A percentile compares a stretch with the other conserved stretches of the same genome.
Conservation (phyloP, 352 stramenopile genomes). For the Phytophthora fragariae region DNA sequence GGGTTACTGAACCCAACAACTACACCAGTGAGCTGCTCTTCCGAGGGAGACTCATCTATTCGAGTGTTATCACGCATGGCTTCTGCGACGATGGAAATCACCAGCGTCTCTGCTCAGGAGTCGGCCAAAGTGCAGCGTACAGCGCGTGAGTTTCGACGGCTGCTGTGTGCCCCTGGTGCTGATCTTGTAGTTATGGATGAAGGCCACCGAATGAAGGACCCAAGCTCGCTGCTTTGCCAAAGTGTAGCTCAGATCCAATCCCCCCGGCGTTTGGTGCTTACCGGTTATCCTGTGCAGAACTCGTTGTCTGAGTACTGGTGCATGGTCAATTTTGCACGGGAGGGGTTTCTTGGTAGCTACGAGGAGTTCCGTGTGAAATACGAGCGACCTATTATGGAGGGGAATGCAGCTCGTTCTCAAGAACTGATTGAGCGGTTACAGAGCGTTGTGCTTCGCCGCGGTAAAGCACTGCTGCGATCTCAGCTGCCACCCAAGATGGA, state of each 20-base stretch:
- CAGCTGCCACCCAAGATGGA: constrained; percentile 87
- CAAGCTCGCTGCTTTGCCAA: constrained; percentile 84
- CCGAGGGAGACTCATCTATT: constrained; percentile 55
- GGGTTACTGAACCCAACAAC: constrained; percentile 79
- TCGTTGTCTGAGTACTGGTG: constrained; percentile 93
- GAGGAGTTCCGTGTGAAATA: constrained; percentile 82
- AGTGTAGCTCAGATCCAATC: constrained; percentile 81
- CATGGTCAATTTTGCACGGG: constrained; percentile 91
- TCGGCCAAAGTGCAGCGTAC: constrained; percentile 59
- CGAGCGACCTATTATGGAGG: constrained; percentile 85
- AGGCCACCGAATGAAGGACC: constrained; percentile 89
- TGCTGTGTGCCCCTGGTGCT: constrained; percentile 73
- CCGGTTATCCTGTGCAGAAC: constrained; percentile 96
- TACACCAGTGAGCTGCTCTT: constrained; percentile 22
- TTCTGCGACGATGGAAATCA: constrained; percentile 76
- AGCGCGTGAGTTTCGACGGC: constrained; percentile 53
- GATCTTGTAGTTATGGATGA: constrained; percentile 90
- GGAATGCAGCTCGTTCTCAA: constrained; percentile 57
- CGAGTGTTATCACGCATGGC: constrained; percentile 72
- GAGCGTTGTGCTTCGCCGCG: constrained; percentile 77
- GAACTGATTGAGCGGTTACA: constrained; percentile 76
- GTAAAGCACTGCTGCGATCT: constrained; percentile 64
- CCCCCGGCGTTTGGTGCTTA: constrained; percentile 90
- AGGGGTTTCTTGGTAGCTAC: constrained; percentile 74
- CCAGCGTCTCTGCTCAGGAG: constrained; percentile 54